Base-by-base conservation (phyloP, 108 stramenopile species). In the Cyclotella baltica region DNA sequence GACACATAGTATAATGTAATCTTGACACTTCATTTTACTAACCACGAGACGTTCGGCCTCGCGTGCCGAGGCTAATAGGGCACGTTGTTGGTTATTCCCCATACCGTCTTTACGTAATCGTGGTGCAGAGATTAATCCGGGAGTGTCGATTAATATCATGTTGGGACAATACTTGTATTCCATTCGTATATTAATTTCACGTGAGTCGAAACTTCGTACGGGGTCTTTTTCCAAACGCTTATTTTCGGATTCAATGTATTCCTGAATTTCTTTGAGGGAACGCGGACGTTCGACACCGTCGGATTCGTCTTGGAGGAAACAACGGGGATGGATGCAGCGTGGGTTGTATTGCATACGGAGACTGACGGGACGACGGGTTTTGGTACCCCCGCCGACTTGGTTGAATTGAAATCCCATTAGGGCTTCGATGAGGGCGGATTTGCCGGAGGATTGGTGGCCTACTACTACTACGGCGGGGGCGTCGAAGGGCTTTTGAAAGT, bases 401-500 rank as follows among this genome's bases (percentile, higher is more conserved):
- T 97, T 97, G 85, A 97, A 97, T 88, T 97, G 97, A 62, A 97
- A 97, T 40, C 97, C 97, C 95, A 97, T 97, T 27, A 97, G 76
- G 36, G 97, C 97, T 80, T 97, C 97, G 69, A 97, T 96, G 53
- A 97, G 80, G 63, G 97, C 95, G 1, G 91, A 93, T 85, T 97
- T 97, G 51, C 97, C 97, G 43, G 91, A 89, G 58, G 94, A 94
- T 69, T 97, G 97, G 69, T 96, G 94, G 13, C 97, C 97, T 25
- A 97, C 95, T 6, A 97, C 95, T 23, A 97, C 91, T 28, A 97
- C 95, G 20, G 97, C 95, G 16, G 97, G 95, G n/a, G 94, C 92
- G 70, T 97, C 97, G 76, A 97, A 97, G 38, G 95, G 95, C 76
- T 97, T 97, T 70, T 93, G 84, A 81, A 93, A 97, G 74, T 94